Percentiles rank a stretch among this genome's conserved stretches.
Evolutionary conservation across 1,284 basidiomycete species (phyloP).

Genomic region (Apiotrichum laibachii): DNA sequence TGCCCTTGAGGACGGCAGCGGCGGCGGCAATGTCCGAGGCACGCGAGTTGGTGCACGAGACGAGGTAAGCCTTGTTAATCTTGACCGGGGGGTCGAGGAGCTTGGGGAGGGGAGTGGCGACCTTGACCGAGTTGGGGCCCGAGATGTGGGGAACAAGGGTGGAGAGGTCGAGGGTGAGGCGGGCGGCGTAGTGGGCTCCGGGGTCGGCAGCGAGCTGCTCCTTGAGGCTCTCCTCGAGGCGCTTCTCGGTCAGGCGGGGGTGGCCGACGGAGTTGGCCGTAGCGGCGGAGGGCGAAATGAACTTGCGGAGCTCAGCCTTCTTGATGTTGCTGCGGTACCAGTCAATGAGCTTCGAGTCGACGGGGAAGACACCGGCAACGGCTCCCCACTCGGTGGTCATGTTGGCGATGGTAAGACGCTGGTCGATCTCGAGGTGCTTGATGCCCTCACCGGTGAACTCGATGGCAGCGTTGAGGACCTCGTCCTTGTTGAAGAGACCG

Average conservation of each 20-base stretch:
- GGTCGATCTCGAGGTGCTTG: slow-evolving; percentile 76
- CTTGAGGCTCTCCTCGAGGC: slow-evolving; percentile 66
- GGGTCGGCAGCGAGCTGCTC: slow-evolving; percentile 67
- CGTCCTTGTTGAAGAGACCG: slow-evolving; percentile 93
- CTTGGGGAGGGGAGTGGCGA: slow-evolving; percentile 82
- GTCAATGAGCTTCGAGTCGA: slow-evolving; percentile 73
- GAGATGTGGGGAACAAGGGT: slow-evolving; percentile 93
- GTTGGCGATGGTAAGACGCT: slow-evolving; percentile 90
- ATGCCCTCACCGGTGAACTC: slow-evolving; percentile 96
- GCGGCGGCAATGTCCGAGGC: slow-evolving; percentile 92
- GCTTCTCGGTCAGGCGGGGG: slow-evolving; percentile 75
- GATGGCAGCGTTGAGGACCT: slow-evolving; percentile 96
- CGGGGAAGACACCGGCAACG: slow-evolving; percentile 90
- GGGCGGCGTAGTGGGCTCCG: slow-evolving; percentile 79
- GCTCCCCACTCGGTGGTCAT: slow-evolving; percentile 99
- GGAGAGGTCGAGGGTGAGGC: slow-evolving; percentile 87
- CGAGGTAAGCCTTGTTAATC: slow-evolving; percentile 97
- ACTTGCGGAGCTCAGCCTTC: slow-evolving; percentile 76
- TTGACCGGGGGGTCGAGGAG: slow-evolving; percentile 71
- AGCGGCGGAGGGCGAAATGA: slow-evolving; percentile 52
- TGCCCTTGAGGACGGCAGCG: slow-evolving; percentile 79
- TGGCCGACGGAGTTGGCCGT: slow-evolving; percentile 57
- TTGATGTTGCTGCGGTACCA: slow-evolving; percentile 85
- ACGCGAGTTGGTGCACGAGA: slow-evolving; percentile 97
- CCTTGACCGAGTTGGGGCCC: slow-evolving; percentile 95